Base-by-base conservation (phyloP, 495 filamentous ascomycete genomes). In the Coniosporium apollinis region DNA sequence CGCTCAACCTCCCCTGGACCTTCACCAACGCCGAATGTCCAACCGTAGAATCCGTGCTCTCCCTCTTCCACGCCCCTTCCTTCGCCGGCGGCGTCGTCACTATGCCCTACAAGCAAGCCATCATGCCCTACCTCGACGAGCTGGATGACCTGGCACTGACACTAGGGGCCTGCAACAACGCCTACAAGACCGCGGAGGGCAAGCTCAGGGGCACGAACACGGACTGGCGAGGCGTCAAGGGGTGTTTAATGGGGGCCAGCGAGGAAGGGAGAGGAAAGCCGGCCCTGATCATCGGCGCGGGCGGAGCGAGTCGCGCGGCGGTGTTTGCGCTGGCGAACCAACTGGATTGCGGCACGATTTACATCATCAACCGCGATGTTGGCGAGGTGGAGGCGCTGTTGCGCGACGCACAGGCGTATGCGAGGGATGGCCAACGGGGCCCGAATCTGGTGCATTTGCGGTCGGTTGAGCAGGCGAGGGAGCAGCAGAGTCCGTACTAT, bases 21-120 rank as follows among this genome's bases (percentile, higher is more conserved):
- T 66, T 62, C 45, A 43, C 43, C 15, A 45, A 51, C 15, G 45
- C 49, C 0, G 61, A 66, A 41, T 59, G 52, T 34, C 39, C 53
- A 6, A 55, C 54, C 1, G 31, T 59, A 13, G 42, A 55, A 19
- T 48, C 55, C 8, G 28, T 56, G 1, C 22, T 63, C 11, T 6
- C 40, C 3, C 32, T 60, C 5, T 56, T 56, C 40, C 53, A 50
- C 9, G 36, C 30, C 3, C 44, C 53, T 20, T 33, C 38, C 25
- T 61, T 60, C 25, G 56, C 59, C 24, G 62, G 58, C 13, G 54
- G 44, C 22, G 62, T 59, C 15, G 60, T 68, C 17, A 68, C 63
- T 5, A 65, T 68, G 64, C 63, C 61, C 5, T 59, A 64, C 42
- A 68, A 66, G 38, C 44, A 59, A 13, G 38, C 52, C 5, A 54